Evolutionary conservation across 169 alveolate genomes (phyloP).

Genomic region (Cardiosporidium cionae): DNA sequence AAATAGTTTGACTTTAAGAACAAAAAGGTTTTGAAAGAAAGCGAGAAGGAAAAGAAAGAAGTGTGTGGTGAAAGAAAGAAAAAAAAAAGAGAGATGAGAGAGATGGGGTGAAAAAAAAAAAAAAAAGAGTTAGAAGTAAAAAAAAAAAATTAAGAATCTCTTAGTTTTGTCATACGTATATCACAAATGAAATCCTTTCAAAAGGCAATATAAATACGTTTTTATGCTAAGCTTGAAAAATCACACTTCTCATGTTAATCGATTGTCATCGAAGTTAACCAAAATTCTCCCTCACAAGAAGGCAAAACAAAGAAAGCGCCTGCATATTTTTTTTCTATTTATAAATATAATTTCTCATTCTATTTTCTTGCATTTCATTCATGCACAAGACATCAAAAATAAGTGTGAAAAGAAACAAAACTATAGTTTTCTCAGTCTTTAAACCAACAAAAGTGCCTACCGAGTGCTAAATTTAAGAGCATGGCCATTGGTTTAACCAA

Average conservation of each 20-base stretch:
- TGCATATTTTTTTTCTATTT: too few species aligned
- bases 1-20: neutral
- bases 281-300: too few species aligned
- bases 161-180: too few species aligned
- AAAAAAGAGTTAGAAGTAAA: neutral
- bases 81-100: neutral
- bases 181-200: too few species aligned
- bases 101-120: neutral
- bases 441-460: neutral
- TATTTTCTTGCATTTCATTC: neutral
- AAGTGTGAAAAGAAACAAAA: neutral
- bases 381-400: neutral
- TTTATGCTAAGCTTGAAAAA: too few species aligned
- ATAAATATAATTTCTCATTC: neutral
- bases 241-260: too few species aligned
- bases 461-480: slow-evolving; percentile 37
- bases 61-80: neutral
- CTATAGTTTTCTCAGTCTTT: neutral
- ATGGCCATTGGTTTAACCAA: slow-evolving; percentile 41
- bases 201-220: too few species aligned
- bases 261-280: too few species aligned
- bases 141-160: too few species aligned
- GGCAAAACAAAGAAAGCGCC: too few species aligned
- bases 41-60: neutral
- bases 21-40: neutral